Percentiles rank a stretch among this genome's conserved stretches.
These are phyloP conservation scores for Triglochin maritima DNA, from an alignment of 106 monocot genomes.

Conservation along the genomic window DNA sequence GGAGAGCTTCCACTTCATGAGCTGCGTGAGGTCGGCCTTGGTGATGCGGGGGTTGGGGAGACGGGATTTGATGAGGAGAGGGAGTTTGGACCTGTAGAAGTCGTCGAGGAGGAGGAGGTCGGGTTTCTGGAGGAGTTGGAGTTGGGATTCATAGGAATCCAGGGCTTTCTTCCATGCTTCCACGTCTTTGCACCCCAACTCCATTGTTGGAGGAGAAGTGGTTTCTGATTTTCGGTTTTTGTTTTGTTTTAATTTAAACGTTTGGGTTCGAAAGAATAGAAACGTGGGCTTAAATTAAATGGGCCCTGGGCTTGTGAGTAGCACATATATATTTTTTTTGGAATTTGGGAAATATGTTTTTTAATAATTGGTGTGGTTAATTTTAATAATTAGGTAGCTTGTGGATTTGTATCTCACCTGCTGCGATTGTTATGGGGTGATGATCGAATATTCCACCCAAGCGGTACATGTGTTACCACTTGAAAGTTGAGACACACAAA, in stretches of 20 bases:
- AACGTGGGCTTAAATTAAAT: too few relatives aligned
- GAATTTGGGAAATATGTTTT: too few relatives aligned
- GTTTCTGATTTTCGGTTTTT: background rate
- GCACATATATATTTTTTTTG: too few relatives aligned
- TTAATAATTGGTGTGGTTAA: too few relatives aligned
- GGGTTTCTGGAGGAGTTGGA: conserved; percentile 45
- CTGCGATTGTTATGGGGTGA: too few relatives aligned
- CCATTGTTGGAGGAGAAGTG: background rate
- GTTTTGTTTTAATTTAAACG: background rate
- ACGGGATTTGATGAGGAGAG: conserved; percentile 34
- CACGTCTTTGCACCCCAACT: conserved; percentile 19
- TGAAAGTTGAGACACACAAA: too few relatives aligned
- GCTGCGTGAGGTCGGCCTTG: conserved; percentile 52
- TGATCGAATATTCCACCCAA: too few relatives aligned
- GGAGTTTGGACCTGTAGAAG: conserved; percentile 61
- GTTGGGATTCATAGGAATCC: conserved; percentile 25
- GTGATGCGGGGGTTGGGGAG: conserved; percentile 60
- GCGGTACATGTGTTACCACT: too few relatives aligned
- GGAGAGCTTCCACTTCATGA: conserved; percentile 92
- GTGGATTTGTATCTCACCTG: too few relatives aligned
- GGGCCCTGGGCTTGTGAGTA: too few relatives aligned
- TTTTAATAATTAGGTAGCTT: too few relatives aligned
- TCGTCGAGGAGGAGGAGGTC: conserved; percentile 56
- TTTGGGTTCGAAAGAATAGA: too few relatives aligned
- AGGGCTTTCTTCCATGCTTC: conserved; percentile 47